Evolutionary conservation across 2,329 filamentous ascomycete genomes (phyloP).

Genomic region (Zasmidium cellare): DNA sequence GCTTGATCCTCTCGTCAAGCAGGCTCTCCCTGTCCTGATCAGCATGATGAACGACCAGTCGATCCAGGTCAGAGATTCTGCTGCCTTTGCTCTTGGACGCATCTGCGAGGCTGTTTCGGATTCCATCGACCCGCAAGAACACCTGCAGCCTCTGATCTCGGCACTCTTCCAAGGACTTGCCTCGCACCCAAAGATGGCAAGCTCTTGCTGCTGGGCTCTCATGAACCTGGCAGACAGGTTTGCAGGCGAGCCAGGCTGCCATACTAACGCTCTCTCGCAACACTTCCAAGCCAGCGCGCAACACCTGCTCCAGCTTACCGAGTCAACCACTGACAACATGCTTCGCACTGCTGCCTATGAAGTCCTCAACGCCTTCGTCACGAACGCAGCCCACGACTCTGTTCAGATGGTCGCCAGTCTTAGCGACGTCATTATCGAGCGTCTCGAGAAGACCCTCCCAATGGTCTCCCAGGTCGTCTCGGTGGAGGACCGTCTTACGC

Average conservation of each 20-base stretch:
- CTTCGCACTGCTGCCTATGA: conserved; percentile 96
- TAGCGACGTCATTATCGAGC: conserved; percentile 84
- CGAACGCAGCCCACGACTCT: conserved; percentile 85
- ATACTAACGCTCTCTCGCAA: conserved; percentile 78
- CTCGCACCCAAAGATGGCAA: conserved; percentile 93
- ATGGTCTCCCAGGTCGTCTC: conserved; percentile 93
- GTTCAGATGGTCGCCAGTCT: conserved; percentile 76
- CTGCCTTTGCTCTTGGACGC: conserved; percentile 91
- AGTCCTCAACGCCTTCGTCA: conserved; percentile 91
- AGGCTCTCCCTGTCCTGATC: conserved; percentile 88
- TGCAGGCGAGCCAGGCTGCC: conserved; percentile 77
- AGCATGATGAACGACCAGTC: conserved; percentile 88
- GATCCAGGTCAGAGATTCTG: conserved; percentile 91
- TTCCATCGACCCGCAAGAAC: conserved; percentile 80
- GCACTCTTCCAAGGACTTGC: conserved; percentile 87
- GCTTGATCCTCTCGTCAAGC: conserved; percentile 91
- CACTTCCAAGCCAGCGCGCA: conserved; percentile 92
- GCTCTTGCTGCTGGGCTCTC: conserved; percentile 97
- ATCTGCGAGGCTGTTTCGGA: conserved; percentile 93
- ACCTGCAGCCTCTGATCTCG: conserved; percentile 81
- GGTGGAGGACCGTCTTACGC: conserved; percentile 90
- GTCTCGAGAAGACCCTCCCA: conserved; percentile 83
- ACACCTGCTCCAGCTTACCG: conserved; percentile 81
- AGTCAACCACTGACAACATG: conserved; percentile 81
- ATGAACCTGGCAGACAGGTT: conserved; percentile 98